A percentile compares a stretch with the other conserved stretches of the same genome.
phyloP scores from a whole-genome alignment of 805 yeast species.

The Monosporozyma solicola region DNA sequence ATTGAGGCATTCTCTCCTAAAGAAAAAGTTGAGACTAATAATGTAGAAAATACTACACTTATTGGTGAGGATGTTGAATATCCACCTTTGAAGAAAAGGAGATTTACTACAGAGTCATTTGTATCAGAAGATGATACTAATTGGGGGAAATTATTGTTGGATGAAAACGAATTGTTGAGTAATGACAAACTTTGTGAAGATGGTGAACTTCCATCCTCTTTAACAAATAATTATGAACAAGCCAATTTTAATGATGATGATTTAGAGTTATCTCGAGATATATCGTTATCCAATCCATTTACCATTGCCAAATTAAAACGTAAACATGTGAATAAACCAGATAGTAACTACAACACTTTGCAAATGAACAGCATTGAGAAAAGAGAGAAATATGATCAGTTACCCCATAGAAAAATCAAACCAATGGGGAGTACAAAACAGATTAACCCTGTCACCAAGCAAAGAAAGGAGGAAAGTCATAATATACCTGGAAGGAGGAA shows the following conservation, averaged over 20 bases:
- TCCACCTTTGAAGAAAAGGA: neutral
- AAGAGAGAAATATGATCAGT: neutral
- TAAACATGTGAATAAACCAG: neutral
- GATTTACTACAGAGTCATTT: slow-evolving; percentile 9
- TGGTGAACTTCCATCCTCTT: slow-evolving; percentile 8
- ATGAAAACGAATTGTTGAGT: neutral
- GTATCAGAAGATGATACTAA: slow-evolving; percentile 9
- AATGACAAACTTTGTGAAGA: neutral
- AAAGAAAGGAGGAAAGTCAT: neutral
- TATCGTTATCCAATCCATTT: slow-evolving; percentile 19
- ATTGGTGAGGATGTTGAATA: neutral
- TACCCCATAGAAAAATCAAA: neutral
- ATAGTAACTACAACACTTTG: neutral
- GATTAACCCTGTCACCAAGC: neutral
- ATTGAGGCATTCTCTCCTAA: neutral
- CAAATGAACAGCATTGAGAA: neutral
- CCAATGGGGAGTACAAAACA: neutral
- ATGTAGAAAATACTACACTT: neutral
- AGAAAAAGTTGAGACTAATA: neutral
- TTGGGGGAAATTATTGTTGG: neutral
- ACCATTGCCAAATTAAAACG: slow-evolving; percentile 10
- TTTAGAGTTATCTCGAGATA: slow-evolving; percentile 11
- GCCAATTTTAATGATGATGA: slow-evolving; percentile 11
- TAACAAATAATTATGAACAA: slow-evolving; percentile 8
- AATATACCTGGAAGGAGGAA: neutral